Evolutionary conservation across 2,329 filamentous ascomycete genomes (phyloP).

Genomic region (Exophiala alcalophila): DNA sequence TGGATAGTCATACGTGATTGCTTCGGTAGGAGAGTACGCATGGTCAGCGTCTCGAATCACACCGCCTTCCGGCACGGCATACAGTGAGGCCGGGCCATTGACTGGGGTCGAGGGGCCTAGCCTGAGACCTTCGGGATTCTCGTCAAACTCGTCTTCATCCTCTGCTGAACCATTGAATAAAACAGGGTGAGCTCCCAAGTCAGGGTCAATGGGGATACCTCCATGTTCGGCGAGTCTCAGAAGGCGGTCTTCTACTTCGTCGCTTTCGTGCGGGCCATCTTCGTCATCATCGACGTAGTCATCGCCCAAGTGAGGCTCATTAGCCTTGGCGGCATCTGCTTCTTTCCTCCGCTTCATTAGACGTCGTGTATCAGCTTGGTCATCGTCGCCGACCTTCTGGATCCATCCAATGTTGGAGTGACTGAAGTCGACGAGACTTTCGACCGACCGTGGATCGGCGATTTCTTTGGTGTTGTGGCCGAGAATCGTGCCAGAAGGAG

Average conservation of each 20-base stretch:
- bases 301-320: slow-evolving; percentile 45
- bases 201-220: slow-evolving; percentile 46
- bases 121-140: slow-evolving; percentile 28
- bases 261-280: slow-evolving; percentile 4
- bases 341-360: slow-evolving; percentile 52
- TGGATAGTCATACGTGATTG: slow-evolving; percentile 37
- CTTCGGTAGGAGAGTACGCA: slow-evolving; percentile 35
- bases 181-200: slow-evolving; percentile 29
- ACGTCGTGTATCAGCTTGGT: slow-evolving; percentile 43
- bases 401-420: slow-evolving; percentile 86
- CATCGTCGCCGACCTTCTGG: slow-evolving; percentile 54
- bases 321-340: slow-evolving; percentile 51
- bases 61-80: slow-evolving; percentile 32
- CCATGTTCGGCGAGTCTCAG: slow-evolving; percentile 29
- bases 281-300: slow-evolving; percentile 44
- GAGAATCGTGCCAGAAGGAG: slow-evolving; percentile 80
- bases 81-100: slow-evolving; percentile 20
- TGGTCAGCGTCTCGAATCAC: slow-evolving; percentile 33
- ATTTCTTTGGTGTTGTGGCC: slow-evolving; percentile 89
- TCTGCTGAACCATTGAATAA: slow-evolving; percentile 10
- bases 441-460: slow-evolving; percentile 85
- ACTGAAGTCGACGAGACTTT: slow-evolving; percentile 85
- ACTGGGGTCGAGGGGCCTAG: slow-evolving; percentile 8
- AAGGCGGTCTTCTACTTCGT: slow-evolving; percentile 20
- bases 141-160: slow-evolving; percentile 28